Evolutionary conservation across 2,329 filamentous ascomycete genomes (phyloP), one percentile per base, ranked within the genome.

Genomic region (Amphichorda felina): DNA sequence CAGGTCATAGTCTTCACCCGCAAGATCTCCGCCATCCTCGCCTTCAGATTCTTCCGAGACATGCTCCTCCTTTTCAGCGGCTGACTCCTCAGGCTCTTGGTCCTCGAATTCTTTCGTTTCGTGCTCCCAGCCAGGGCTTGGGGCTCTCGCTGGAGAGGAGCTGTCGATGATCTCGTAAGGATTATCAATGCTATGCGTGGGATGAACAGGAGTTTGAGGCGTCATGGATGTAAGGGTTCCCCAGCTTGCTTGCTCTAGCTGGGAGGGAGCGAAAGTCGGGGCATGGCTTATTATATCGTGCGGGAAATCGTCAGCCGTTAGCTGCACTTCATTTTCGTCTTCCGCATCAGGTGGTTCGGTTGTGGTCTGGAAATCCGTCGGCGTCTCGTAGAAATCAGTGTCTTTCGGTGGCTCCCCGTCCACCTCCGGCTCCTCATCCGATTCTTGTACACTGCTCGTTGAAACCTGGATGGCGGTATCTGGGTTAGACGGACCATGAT

Each of bases 1-100:
- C 19, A 56, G 41, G 31, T 57, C 52, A 18, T 56, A 56, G 37
- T 56, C 54, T 22, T 57, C 52, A 10, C 55, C 54, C 25, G 46
- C 42, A 15, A 48, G 37, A 13, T 55, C 33, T 15, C n/a, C 15
- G 33, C 13, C 33, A 9, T 18, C 10, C 11, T 35, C 34, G 33
- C 28, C 38, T 25, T 40, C 32, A 22, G 29, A 36, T 31, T 34
- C 34, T 19, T 35, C 21, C 16, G 34, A 19, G n/a, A 10, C 25
- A 7, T 30, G 8, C 7, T 9, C 26, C 13, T 22, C 28, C 8
- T 35, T 15, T 15, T 3, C 21, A n/a, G n/a, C 28, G 16, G 16
- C 14, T 31, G 30, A n/a, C 19, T 26, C 24, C 15, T 25, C 14
- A 22, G 32, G 25, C 18, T 39, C 9, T 24, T 36, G 18, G 14